Conservation (phyloP, 2,329 filamentous ascomycete genomes). For the Phialophora verrucosa region DNA sequence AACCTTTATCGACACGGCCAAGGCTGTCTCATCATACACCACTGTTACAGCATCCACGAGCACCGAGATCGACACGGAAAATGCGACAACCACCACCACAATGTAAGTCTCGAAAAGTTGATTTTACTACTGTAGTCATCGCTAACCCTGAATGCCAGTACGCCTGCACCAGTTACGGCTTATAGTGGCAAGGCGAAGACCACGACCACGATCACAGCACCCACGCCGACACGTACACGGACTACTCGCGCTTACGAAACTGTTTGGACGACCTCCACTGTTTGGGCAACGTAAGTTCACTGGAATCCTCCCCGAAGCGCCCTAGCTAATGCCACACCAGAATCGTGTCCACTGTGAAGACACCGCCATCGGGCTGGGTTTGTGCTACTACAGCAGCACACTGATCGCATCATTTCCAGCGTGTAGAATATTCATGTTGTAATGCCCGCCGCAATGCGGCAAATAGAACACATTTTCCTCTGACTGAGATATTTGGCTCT, state of each 20-base stretch:
- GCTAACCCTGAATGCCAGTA: constrained; percentile 19
- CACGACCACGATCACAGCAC: constrained; percentile 33
- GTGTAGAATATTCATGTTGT: not conserved
- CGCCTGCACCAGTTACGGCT: constrained; percentile 34
- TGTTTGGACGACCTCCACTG: constrained; percentile 30
- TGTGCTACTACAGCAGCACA: constrained; percentile 27
- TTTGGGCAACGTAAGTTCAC: constrained; percentile 32
- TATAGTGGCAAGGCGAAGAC: constrained; percentile 30
- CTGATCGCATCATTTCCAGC: constrained; percentile 1
- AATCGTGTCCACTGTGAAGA: constrained; percentile 32
- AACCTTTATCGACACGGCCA: constrained; percentile 26
- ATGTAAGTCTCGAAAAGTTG: constrained; percentile 23
- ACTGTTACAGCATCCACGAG: constrained; percentile 33
- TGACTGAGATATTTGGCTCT: not conserved
- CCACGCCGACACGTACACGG: constrained; percentile 32
- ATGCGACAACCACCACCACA: constrained; percentile 30
- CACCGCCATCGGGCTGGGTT: constrained; percentile 24
- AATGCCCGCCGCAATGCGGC: not conserved
- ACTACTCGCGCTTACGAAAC: constrained; percentile 26
- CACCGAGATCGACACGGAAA: constrained; percentile 31
- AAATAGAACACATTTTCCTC: not conserved
- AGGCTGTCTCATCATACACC: constrained; percentile 27
- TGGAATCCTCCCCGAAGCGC: not conserved
- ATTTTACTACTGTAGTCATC: not conserved
- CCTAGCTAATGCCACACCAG: constrained; percentile 22